Percentiles rank a stretch among this genome's conserved stretches.
These are phyloP conservation scores for Fusarium poae DNA, from an alignment of 2,329 filamentous ascomycete species.

Conservation along the genomic window DNA sequence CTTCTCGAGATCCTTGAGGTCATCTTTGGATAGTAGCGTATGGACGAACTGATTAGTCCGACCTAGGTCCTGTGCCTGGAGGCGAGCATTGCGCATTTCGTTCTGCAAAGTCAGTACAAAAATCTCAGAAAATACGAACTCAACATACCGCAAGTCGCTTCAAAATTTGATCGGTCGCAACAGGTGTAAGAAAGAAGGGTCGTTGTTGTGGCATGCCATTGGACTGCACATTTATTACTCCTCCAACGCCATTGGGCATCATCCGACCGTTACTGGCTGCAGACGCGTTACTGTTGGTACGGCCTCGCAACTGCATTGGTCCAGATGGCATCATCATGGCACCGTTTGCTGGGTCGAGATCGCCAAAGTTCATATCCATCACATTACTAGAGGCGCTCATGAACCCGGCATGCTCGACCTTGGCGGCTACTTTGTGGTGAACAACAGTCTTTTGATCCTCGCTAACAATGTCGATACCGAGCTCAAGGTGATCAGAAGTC, in stretches of 20 bases:
- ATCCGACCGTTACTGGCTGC: slow-evolving; percentile 72
- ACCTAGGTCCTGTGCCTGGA: slow-evolving; percentile 87
- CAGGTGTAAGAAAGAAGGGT: slow-evolving; percentile 87
- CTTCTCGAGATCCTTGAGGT: slow-evolving; percentile 69
- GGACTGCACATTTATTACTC: slow-evolving; percentile 61
- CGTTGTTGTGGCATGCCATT: slow-evolving; percentile 78
- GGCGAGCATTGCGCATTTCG: slow-evolving; percentile 89
- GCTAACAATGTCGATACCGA: slow-evolving; percentile 98
- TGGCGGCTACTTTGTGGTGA: slow-evolving; percentile 97
- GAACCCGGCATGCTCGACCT: slow-evolving; percentile 94
- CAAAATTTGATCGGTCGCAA: slow-evolving; percentile 94
- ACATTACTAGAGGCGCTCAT: slow-evolving; percentile 80
- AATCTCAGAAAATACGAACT: background rate
- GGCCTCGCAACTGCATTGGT: slow-evolving; percentile 77
- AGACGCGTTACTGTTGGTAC: slow-evolving; percentile 76
- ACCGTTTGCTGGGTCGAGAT: slow-evolving; percentile 84
- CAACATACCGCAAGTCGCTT: slow-evolving; percentile 65
- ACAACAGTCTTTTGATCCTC: slow-evolving; percentile 99
- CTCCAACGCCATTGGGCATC: slow-evolving; percentile 60
- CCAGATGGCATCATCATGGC: slow-evolving; percentile 78
- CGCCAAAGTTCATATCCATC: slow-evolving; percentile 90
- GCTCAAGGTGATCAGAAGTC: slow-evolving; percentile 90
- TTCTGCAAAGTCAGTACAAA: slow-evolving; percentile 64
- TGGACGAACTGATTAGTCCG: slow-evolving; percentile 86
- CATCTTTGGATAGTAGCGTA: slow-evolving; percentile 79